Evolutionary conservation across 2,329 filamentous ascomycete genomes (phyloP).

Genomic region (Phaeosphaeriaceae sp.): DNA sequence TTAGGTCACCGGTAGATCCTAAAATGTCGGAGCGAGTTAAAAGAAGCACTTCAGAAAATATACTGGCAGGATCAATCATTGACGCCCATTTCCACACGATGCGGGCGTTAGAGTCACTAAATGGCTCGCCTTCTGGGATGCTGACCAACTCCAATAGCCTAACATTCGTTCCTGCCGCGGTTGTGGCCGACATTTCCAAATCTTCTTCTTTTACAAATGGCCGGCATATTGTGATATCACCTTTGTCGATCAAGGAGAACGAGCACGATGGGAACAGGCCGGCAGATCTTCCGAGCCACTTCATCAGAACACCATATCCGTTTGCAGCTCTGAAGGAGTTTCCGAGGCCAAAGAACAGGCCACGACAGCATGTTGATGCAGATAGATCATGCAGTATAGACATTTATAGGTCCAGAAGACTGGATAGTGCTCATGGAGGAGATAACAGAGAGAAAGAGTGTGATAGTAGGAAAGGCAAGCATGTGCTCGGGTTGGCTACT

Average conservation of each 20-base stretch:
- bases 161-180: slow-evolving; percentile 11
- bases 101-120: slow-evolving; percentile 32
- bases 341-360: slow-evolving; percentile 27
- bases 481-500: slow-evolving; percentile 25
- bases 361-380: slow-evolving; percentile 15
- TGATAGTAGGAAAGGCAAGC: slow-evolving; percentile 27
- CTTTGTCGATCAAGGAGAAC: slow-evolving; percentile 12
- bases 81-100: slow-evolving; percentile 39
- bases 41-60: slow-evolving; percentile 32
- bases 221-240: slow-evolving; percentile 25
- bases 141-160: slow-evolving; percentile 11
- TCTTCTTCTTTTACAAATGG: slow-evolving; percentile 21
- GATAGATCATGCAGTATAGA: slow-evolving; percentile 6
- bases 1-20: background rate
- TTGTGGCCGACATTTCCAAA: slow-evolving; percentile 13
- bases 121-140: slow-evolving; percentile 15
- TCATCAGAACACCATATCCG: slow-evolving; percentile 37
- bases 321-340: slow-evolving; percentile 35
- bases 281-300: slow-evolving; percentile 28
- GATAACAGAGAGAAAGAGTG: slow-evolving; percentile 10
- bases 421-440: slow-evolving; percentile 10
- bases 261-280: slow-evolving; percentile 23
- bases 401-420: slow-evolving; percentile 3
- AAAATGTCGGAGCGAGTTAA: slow-evolving; percentile 16
- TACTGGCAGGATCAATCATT: slow-evolving; percentile 36